Base-by-base conservation (phyloP, 345 rosid genomes). In the Sonneratia caseolaris region DNA sequence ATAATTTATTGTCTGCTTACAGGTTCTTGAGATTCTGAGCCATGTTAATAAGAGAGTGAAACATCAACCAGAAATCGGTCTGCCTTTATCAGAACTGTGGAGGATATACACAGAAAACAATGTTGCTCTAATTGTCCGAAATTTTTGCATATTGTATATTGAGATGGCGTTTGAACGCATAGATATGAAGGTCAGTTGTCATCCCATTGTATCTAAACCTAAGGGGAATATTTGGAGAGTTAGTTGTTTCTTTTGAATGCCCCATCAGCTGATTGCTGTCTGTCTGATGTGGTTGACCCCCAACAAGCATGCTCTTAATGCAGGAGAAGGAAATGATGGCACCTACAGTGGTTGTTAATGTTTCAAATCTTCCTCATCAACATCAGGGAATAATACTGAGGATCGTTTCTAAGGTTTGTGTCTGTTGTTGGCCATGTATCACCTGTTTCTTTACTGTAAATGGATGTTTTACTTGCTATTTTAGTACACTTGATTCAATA, bases 11-110 rank as follows among this genome's bases (percentile, higher is more conserved):
- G 56, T 65, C 12, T 62, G 38, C 49, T 78, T 45, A 14, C 82
- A 94, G 98, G 98, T 91, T 81, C 95, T 94, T 74, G 98, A 94
- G 83, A 88, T 94, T 70, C 75, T 94, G 79, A 90, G 95, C 81
- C 98, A 94, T 74, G 97, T 91, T 75, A 94, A 94, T 85, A 91
- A 88, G 85, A 87, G 97, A 84, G 96, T 94, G 81, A 94, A 91
- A 74, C 89, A 91, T 80, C 96, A 86, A 76, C 83, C 71, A 64
- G 87, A 86, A 67, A 94, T 94, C 74, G 87, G 84, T 68, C 83
- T 94, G 82, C 98, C 98, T 1, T 81, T 94, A 78, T 64, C 64
- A 14, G 86, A 84, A 57, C 76, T 94, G 38, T 94, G 97, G 97
- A 81, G 76, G 71, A 76, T 94, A 80, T 89, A 86, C 75, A 80